A percentile compares a stretch with the other conserved stretches of the same genome.
phyloP scores from a whole-genome alignment of 2,329 filamentous ascomycete species.

The Chaetomium sp. region DNA sequence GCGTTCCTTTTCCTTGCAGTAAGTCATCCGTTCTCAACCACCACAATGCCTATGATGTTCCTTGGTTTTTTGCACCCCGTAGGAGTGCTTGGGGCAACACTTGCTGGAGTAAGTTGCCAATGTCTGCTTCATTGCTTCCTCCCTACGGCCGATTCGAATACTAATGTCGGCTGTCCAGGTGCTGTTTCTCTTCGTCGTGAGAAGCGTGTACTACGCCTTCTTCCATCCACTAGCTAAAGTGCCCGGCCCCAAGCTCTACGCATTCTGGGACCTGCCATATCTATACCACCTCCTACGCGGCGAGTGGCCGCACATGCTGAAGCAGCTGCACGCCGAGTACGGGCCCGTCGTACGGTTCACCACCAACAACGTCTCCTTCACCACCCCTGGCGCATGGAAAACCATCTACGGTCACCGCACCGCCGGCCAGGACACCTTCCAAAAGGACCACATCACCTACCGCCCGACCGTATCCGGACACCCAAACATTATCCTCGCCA shows the following conservation, averaged over 20 bases:
- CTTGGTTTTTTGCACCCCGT: not conserved
- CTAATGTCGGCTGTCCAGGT: not conserved
- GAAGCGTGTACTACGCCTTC: constrained; percentile 19
- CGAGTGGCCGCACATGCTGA: constrained; percentile 64
- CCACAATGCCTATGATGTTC: not conserved
- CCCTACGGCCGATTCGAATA: not conserved
- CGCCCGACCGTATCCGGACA: constrained; percentile 10
- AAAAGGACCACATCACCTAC: constrained; percentile 19
- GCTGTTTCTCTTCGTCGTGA: constrained; percentile 4
- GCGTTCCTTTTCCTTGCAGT: not conserved
- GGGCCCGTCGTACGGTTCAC: constrained; percentile 47
- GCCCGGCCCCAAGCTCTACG: constrained; percentile 34
- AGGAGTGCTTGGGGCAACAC: constrained; percentile 1
- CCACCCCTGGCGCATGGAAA: constrained; percentile 40
- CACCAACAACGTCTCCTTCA: constrained; percentile 46
- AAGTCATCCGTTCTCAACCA: not conserved
- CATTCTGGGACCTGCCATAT: constrained; percentile 31
- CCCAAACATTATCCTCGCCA: constrained; percentile 21
- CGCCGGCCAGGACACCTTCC: constrained; percentile 24
- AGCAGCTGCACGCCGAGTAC: constrained; percentile 41
- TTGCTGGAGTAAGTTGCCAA: constrained; percentile 7
- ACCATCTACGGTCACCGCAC: constrained; percentile 39
- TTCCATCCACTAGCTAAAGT: constrained; percentile 34
- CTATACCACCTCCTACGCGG: constrained; percentile 78
- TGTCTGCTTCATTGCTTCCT: not conserved